Conservation (phyloP, 495 filamentous ascomycete species). For the Xylaria sp. region DNA sequence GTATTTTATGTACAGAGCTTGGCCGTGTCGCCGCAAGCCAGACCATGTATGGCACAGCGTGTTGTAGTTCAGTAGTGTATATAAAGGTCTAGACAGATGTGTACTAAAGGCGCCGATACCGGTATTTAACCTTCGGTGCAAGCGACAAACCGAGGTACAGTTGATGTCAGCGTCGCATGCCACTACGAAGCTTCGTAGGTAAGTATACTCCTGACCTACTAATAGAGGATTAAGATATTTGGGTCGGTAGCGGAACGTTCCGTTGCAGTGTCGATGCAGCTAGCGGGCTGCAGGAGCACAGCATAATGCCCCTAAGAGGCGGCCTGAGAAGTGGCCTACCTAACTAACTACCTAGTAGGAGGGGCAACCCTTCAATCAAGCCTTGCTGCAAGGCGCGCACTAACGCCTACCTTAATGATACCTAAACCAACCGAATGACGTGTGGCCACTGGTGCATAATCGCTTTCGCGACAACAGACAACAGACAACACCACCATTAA, state of each 20-base stretch:
- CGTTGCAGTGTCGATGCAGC: constrained; percentile 6
- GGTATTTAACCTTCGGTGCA: background rate
- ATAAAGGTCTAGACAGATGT: background rate
- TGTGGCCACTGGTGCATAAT: background rate
- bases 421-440: background rate
- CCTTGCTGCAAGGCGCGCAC: constrained; percentile 1
- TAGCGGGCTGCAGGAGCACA: constrained; percentile 9
- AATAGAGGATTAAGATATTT: background rate
- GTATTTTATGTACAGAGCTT: background rate
- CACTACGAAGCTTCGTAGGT: background rate
- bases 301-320: background rate
- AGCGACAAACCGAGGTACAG: background rate
- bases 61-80: background rate
- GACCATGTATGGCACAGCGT: background rate
- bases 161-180: background rate
- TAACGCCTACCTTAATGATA: background rate
- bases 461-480: background rate
- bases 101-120: background rate
- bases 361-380: background rate
- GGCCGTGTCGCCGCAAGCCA: background rate
- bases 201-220: background rate
- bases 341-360: background rate
- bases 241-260: background rate
- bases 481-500: background rate
- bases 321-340: background rate